Percentiles rank a stretch among this genome's conserved stretches.
These are phyloP conservation scores for Parascedosporium putredinis DNA, from an alignment of 2,329 filamentous ascomycete genomes.

Conservation along the genomic window DNA sequence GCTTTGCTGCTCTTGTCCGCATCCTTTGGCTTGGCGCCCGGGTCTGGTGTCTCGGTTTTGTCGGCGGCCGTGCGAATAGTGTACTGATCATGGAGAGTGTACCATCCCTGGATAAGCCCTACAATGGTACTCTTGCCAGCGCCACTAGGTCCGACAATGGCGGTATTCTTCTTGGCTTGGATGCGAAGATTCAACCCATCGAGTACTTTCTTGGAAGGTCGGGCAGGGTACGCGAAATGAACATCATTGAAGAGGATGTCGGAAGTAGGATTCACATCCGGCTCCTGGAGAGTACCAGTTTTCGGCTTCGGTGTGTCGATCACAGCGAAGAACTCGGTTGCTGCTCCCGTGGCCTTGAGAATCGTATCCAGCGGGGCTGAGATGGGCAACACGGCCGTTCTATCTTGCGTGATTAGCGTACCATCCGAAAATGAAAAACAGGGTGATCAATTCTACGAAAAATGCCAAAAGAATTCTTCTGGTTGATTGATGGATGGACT, in stretches of 20 bases:
- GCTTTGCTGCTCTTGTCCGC: conserved; percentile 8
- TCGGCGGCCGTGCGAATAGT: conserved; percentile 39
- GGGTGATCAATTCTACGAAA: conserved; percentile 46
- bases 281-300: conserved; percentile 24
- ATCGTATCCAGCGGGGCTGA: conserved; percentile 49
- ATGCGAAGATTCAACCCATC: conserved; percentile 48
- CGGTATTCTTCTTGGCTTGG: conserved; percentile 55
- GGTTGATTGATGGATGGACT: conserved; percentile 31
- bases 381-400: conserved; percentile 45
- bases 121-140: conserved; percentile 67
- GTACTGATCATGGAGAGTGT: conserved; percentile 46
- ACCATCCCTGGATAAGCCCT: conserved; percentile 62
- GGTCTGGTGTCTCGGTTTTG: conserved; percentile 33
- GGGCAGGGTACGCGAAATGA: conserved; percentile 62
- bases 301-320: conserved; percentile 35
- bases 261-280: conserved; percentile 26
- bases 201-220: conserved; percentile 54
- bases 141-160: conserved; percentile 65
- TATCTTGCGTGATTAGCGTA: too few relatives aligned
- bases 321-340: conserved; percentile 46
- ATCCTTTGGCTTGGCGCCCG: conserved; percentile 19
- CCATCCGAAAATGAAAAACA: too few relatives aligned
- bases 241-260: conserved; percentile 47
- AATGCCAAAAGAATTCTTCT: conserved; percentile 30
- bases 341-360: conserved; percentile 45